Percentiles rank a stretch among this genome's conserved stretches.
These are phyloP conservation scores for Sporothrix globosa DNA, from an alignment of 2,329 filamentous ascomycete species.

Conservation along the genomic window DNA sequence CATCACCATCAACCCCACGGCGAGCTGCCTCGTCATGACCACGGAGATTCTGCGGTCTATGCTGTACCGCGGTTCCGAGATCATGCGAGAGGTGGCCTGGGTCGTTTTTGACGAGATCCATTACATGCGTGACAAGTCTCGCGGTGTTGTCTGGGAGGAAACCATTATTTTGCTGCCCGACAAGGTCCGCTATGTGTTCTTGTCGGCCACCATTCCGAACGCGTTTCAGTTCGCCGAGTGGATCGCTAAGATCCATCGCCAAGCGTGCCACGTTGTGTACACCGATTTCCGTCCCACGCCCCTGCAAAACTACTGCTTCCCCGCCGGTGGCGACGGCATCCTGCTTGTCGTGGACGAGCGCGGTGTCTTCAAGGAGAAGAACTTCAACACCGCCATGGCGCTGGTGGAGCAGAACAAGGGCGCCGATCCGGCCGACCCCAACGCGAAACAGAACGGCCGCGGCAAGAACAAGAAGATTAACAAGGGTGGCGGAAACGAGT, in stretches of 20 bases:
- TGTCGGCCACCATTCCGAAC: constrained; percentile 97
- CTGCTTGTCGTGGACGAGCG: constrained; percentile 96
- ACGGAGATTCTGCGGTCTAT: constrained; percentile 99
- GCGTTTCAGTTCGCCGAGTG: constrained; percentile 99
- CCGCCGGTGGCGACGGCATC: constrained; percentile 87
- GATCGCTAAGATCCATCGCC: constrained; percentile 97
- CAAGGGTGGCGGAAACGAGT: constrained; percentile 74
- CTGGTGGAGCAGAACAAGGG: constrained; percentile 86
- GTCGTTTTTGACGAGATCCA: constrained; percentile 99
- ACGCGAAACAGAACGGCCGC: constrained; percentile 79
- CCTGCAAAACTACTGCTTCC: constrained; percentile 97
- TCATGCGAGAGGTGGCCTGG: constrained; percentile 99
- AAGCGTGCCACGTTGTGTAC: constrained; percentile 98
- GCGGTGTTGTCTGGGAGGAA: constrained; percentile 99
- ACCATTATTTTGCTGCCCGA: constrained; percentile 97
- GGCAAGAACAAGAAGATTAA: constrained; percentile 91
- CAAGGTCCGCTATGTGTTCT: constrained; percentile 97
- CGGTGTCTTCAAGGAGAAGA: constrained; percentile 91
- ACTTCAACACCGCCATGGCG: constrained; percentile 95
- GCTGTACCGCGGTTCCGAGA: constrained; percentile 96
- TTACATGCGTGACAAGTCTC: constrained; percentile 91
- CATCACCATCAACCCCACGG: constrained; percentile 98
- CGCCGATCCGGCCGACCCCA: constrained; percentile 75
- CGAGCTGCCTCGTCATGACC: constrained; percentile 97
- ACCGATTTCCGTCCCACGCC: constrained; percentile 97